Conservation (phyloP, 768 basidiomycete species). For the Udeniomyces megalosporus region DNA sequence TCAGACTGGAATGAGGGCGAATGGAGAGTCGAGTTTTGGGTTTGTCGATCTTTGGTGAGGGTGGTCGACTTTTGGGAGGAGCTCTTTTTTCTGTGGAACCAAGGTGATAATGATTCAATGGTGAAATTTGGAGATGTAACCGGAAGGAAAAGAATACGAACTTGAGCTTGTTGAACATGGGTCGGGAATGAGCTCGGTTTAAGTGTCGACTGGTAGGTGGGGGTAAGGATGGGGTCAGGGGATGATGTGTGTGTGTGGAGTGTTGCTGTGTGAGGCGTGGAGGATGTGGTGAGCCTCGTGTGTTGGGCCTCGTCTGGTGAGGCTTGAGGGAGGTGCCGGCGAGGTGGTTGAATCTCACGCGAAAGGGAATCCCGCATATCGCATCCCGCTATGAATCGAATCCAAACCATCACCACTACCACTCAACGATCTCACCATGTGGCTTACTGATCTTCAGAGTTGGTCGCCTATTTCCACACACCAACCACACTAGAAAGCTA, state of each 20-base stretch:
- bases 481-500: background rate
- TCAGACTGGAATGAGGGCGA: background rate
- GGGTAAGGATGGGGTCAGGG: too few species aligned
- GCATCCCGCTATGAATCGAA: background rate
- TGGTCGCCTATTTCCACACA: background rate
- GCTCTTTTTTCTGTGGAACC: constrained; percentile 8
- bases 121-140: background rate
- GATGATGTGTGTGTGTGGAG: too few species aligned
- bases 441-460: constrained; percentile 39
- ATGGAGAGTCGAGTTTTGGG: background rate
- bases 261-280: too few species aligned
- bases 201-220: too few species aligned
- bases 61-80: background rate
- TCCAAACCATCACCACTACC: too few species aligned
- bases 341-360: background rate
- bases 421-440: constrained; percentile 19
- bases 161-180: constrained; percentile 3
- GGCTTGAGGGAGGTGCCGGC: background rate
- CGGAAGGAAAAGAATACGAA: background rate
- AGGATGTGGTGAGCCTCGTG: too few species aligned
- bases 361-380: too few species aligned
- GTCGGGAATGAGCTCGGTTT: too few species aligned
- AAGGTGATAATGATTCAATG: too few species aligned
- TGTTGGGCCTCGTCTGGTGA: too few species aligned
- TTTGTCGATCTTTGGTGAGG: background rate